phyloP scores from a whole-genome alignment of 805 yeast genomes.

The Zygotorulaspora chibaensis region DNA sequence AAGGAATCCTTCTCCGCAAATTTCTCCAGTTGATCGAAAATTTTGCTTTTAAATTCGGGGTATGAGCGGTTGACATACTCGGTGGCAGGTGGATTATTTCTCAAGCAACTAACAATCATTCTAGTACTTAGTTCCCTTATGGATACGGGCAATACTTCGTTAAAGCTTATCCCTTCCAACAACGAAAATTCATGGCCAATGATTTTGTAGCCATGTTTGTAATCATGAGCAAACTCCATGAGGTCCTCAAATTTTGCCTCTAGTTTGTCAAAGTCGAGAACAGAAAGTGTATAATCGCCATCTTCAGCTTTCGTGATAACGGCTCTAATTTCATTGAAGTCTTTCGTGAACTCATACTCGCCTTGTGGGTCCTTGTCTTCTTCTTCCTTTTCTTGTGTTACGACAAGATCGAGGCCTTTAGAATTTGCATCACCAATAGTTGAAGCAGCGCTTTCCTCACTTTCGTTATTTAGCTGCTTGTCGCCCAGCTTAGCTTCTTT shows the following conservation, averaged over 20 bases:
- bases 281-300: slow-evolving; percentile 3
- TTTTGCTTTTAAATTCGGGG: slow-evolving; percentile 38
- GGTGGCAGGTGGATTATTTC: slow-evolving; percentile 69
- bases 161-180: slow-evolving; percentile 16
- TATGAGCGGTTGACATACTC: slow-evolving; percentile 33
- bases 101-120: slow-evolving; percentile 59
- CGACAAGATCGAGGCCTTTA: too few relatives aligned
- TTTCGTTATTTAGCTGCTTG: background rate
- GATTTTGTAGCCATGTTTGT: slow-evolving; percentile 55
- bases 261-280: slow-evolving; percentile 15
- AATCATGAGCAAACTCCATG: slow-evolving; percentile 62
- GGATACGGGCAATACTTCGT: slow-evolving; percentile 14
- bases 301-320: slow-evolving; percentile 10
- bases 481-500: slow-evolving; percentile 58
- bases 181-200: slow-evolving; percentile 29
- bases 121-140: slow-evolving; percentile 52
- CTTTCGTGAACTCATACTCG: slow-evolving; percentile 28
- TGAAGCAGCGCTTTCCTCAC: background rate
- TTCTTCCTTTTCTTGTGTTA: background rate
- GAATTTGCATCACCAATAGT: too few relatives aligned
- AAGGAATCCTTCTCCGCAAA: background rate
- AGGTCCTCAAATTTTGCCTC: slow-evolving; percentile 37
- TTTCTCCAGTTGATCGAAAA: slow-evolving; percentile 26
- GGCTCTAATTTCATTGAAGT: slow-evolving; percentile 30
- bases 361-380: background rate